Base-by-base conservation (phyloP, 108 stramenopile genomes). In the Nitzschia sp. region DNA sequence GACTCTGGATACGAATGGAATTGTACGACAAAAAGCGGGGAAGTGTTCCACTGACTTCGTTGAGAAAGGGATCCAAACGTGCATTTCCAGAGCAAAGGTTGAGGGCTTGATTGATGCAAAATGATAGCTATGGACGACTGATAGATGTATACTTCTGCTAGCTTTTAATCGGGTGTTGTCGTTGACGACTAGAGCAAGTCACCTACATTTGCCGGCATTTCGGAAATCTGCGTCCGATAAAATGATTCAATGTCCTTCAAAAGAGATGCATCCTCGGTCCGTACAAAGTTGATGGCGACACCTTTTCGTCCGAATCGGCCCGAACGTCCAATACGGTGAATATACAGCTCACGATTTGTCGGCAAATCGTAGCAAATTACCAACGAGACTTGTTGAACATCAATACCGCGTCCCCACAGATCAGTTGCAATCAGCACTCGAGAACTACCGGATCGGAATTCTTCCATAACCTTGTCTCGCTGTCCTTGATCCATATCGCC, bases 271-370 rank as follows among this genome's bases (percentile, higher is more conserved):
- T 99, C 99, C 45, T 98, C 99, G 8, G 86, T 79, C 67, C 82
- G 95, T 28, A 98, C 98, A 82, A 99, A 98, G 79, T 99, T 99
- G 73, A 99, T 99, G 8, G 99, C 98, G 6, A 99, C 97, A 35
- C 99, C 99, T 76, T 97, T 98, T 31, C 99, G 85, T 24, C 99
- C 99, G 76, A 98, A 99, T 11, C 99, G 77, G 2, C 99, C 99
- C 19, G 96, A 97, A 6, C 99, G 87, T 19, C 99, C 99, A 74
- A 99, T 99, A 9, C 98, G 76, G 79, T 98, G 95, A 64, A 99
- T 98, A 82, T 99, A 99, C 35, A 97, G 66, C 81, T 99, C 99
- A 11, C 97, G 83, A 73, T 97, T 97, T 33, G 81, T 90, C 15
- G 98, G 97, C 23, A 99, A 70, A 66, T 99, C 99, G 70, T 98